Percentiles rank a stretch among this genome's conserved stretches.
These are phyloP conservation scores for Collariella sp. DNA, from an alignment of 495 filamentous ascomycete species.

Conservation along the genomic window DNA sequence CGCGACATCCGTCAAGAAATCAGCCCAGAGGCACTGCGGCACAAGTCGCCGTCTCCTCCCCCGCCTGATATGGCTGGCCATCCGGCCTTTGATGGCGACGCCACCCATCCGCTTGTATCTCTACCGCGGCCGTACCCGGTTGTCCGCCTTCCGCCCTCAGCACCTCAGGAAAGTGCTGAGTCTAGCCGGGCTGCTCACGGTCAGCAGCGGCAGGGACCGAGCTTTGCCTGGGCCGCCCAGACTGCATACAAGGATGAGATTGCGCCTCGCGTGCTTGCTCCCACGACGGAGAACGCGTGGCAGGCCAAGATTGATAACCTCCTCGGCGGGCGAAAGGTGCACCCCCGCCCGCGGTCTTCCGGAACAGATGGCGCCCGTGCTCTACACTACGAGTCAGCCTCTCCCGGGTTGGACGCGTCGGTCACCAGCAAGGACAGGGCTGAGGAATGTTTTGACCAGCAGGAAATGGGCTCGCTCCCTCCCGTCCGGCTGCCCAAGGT, in stretches of 20 bases:
- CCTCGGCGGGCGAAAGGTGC: constrained; percentile 51
- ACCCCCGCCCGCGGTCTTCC: constrained; percentile 46
- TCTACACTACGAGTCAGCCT: constrained; percentile 40
- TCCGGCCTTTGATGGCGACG: constrained; percentile 61
- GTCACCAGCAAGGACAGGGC: constrained; percentile 53
- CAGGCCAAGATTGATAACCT: constrained; percentile 68
- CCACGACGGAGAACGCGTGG: constrained; percentile 40
- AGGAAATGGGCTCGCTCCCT: constrained; percentile 69
- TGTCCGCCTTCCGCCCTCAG: constrained; percentile 59
- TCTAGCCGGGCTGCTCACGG: not conserved
- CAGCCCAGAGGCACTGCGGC: constrained; percentile 20
- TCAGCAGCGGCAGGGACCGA: constrained; percentile 10
- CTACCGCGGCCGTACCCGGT: constrained; percentile 59
- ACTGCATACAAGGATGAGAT: constrained; percentile 19
- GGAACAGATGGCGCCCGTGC: constrained; percentile 49
- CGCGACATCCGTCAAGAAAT: constrained; percentile 31
- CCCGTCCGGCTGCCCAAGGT: constrained; percentile 56
- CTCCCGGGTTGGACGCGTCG: constrained; percentile 40
- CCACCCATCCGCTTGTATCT: constrained; percentile 55
- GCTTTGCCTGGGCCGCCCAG: constrained; percentile 22
- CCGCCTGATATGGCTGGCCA: constrained; percentile 64
- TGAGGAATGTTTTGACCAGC: constrained; percentile 76
- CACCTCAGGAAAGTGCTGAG: constrained; percentile 7
- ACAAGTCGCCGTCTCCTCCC: constrained; percentile 56
- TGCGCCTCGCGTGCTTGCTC: not conserved